Base-by-base conservation (phyloP, 2,329 filamentous ascomycete genomes). In the Neopestalotiopsis rosae region DNA sequence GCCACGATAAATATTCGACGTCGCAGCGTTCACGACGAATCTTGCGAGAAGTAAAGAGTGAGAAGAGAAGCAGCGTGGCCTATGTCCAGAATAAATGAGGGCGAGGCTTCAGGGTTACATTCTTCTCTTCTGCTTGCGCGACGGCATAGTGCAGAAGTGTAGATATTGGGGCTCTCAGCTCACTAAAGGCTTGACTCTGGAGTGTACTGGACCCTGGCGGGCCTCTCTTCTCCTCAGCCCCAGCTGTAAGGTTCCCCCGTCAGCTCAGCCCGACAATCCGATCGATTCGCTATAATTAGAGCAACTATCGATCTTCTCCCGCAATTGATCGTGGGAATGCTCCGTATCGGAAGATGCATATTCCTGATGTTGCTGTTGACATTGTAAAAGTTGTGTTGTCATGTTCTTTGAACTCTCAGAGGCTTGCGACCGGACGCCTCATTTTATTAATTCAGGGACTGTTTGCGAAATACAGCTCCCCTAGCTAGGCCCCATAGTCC, bases 371-470 rank as follows among this genome's bases (percentile, higher is more conserved):
- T 52, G 5, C n/a, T 52, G 14, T 3, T n/a, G 14, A 52, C 17
- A 24, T 52, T 7, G 45, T 52, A 24, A 52, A 52, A 20, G 17
- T 17, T 52, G n/a, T 52, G 7, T 20, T 38, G 34, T 38, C 10
- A 6, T 7, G 34, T 38, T 10, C 6, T 38, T 38, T 38, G 5
- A 20, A 14, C 17, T 52, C 45, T 24, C 34, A 38, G 10, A 38
- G 34, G 45, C n/a, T 17, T 14, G 45, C 45, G 45, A 52, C 45
- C 45, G 2, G n/a, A 20, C 45, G 45, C n/a, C 45, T 52, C 45
- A 52, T 52, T 52, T 52, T 52, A 52, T 52, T 52, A 28, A 52
- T 52, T 52, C 45, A 20, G 45, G 45, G 45, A 52, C 45, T n/a
- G 45, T 9, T 52, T 38, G 34, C 34, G 34, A 38, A 38, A 38